phyloP scores from a whole-genome alignment of 208 protist genomes.

The Wallacemonas sp. region DNA sequence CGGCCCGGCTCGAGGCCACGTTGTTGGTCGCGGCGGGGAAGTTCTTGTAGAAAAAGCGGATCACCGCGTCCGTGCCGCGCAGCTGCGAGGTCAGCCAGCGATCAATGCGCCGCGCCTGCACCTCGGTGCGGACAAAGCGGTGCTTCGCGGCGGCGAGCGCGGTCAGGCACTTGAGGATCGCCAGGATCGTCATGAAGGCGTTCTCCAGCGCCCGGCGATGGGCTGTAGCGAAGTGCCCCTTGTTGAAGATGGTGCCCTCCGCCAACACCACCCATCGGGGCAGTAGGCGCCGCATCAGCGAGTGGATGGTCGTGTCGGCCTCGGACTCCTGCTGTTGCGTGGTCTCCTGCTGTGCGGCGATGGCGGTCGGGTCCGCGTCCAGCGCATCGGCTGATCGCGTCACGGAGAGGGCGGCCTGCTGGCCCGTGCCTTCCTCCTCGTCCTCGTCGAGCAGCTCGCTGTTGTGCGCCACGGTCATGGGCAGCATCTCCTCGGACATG shows the following conservation, averaged over 20 bases:
- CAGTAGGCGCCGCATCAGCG: constrained; percentile 54
- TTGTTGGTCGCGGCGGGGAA: constrained; percentile 75
- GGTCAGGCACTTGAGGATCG: constrained; percentile 63
- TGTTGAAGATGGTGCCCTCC: constrained; percentile 54
- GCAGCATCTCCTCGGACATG: constrained; percentile 5
- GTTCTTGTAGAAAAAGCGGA: constrained; percentile 74
- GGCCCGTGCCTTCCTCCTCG: neutral
- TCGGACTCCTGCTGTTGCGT: neutral
- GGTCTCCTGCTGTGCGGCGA: constrained; percentile 4
- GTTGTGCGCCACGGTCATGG: neutral
- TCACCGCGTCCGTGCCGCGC: constrained; percentile 44
- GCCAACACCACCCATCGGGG: constrained; percentile 58
- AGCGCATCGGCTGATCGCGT: constrained; percentile 8
- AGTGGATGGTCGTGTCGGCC: constrained; percentile 7
- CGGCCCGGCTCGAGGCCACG: constrained; percentile 64
- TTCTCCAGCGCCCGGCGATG: constrained; percentile 78
- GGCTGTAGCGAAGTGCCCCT: constrained; percentile 48
- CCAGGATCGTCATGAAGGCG: constrained; percentile 78
- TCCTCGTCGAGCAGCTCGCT: neutral
- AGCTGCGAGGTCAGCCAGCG: constrained; percentile 61
- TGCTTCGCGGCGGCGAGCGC: constrained; percentile 59
- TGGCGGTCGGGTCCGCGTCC: constrained; percentile 1
- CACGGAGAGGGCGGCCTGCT: neutral
- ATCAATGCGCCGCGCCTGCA: constrained; percentile 58
- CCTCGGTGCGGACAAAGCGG: constrained; percentile 42